These are phyloP conservation scores for Backusella psychrophila DNA, from an alignment of 192 early-diverging fungal genomes.

Conservation along the genomic window DNA sequence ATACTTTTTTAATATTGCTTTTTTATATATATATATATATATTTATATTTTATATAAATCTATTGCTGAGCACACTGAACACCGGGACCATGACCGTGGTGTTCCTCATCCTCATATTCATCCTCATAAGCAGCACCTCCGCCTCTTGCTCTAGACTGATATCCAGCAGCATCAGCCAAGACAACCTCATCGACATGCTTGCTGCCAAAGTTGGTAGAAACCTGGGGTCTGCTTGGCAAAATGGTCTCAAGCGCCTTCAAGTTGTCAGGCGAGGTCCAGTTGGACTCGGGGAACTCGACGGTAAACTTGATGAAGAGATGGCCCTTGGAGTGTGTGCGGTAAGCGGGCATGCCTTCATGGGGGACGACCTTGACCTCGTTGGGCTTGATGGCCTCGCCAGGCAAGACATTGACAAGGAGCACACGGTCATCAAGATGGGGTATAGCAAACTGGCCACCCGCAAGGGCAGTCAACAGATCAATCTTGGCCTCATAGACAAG, in stretches of 20 bases:
- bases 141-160: conserved; percentile 16
- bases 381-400: conserved; percentile 94
- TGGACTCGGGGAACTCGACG: conserved; percentile 84
- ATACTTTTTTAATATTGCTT: background rate
- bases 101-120: conserved; percentile 23
- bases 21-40: background rate
- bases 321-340: conserved; percentile 86
- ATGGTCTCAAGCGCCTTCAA: conserved; percentile 77
- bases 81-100: conserved; percentile 18
- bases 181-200: conserved; percentile 81
- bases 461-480: conserved; percentile 91
- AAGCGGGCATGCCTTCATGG: conserved; percentile 95
- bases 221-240: conserved; percentile 71
- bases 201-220: conserved; percentile 48
- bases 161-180: conserved; percentile 43
- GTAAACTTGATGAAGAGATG: conserved; percentile 93
- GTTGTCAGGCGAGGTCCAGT: conserved; percentile 73
- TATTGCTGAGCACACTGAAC: conserved; percentile 37
- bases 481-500: conserved; percentile 91
- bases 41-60: background rate
- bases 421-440: conserved; percentile 92
- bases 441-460: conserved; percentile 92
- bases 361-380: conserved; percentile 80
- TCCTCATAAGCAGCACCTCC: conserved; percentile 8
- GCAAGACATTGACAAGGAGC: conserved; percentile 84